A percentile compares a stretch with the other conserved stretches of the same genome.
Conservation (phyloP, 768 basidiomycete species). For the Mycena floridula region DNA sequence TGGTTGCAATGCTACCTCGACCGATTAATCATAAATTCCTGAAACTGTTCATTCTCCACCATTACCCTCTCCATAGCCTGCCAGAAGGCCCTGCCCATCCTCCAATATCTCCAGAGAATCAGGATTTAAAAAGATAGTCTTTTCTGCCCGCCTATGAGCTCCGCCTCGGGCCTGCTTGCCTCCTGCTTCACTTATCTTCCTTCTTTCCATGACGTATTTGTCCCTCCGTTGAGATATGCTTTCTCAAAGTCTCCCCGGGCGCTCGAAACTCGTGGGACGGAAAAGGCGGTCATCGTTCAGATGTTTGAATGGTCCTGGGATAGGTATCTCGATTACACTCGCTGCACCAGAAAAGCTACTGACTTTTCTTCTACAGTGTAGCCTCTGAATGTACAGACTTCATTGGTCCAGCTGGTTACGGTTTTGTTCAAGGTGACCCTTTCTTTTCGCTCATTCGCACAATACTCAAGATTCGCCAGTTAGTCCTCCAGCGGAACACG, state of each 20-base stretch:
- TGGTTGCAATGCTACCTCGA: too few relatives aligned
- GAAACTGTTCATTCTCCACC: too few relatives aligned
- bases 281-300: conserved; percentile 56
- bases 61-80: too few relatives aligned
- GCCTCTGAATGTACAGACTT: conserved; percentile 60
- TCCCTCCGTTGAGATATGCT: too few relatives aligned
- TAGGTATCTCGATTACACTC: conserved; percentile 9
- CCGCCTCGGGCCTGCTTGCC: neutral
- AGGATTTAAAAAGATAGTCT: too few relatives aligned
- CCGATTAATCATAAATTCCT: too few relatives aligned
- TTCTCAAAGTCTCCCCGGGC: too few relatives aligned
- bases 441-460: neutral
- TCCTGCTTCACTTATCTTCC: neutral
- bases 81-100: too few relatives aligned
- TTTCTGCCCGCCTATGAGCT: too few relatives aligned
- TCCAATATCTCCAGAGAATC: too few relatives aligned
- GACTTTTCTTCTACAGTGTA: conserved; percentile 34
- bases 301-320: conserved; percentile 68
- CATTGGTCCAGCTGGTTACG: conserved; percentile 65
- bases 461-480: neutral
- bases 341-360: neutral
- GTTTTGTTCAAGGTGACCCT: conserved; percentile 58
- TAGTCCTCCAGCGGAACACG: neutral
- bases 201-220: too few relatives aligned
- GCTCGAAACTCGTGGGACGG: too few relatives aligned